These are phyloP conservation scores for Ascochyta rabiei DNA, from an alignment of 2,329 filamentous ascomycete genomes.

Conservation along the genomic window DNA sequence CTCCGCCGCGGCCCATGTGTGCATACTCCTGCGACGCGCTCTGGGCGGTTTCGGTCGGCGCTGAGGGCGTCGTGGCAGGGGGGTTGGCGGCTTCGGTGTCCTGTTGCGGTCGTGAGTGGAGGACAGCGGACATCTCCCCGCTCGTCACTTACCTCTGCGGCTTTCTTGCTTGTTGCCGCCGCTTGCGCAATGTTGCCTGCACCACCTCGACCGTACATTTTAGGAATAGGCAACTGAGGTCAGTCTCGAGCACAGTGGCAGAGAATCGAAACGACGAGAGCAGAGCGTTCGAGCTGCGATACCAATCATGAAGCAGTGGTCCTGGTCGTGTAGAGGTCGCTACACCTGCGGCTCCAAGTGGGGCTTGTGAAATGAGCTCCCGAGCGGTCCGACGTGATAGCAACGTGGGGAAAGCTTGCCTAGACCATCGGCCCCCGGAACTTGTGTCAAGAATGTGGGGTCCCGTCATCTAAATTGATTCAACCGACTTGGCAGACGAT, in stretches of 20 bases:
- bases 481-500: conserved; percentile 31
- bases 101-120: conserved; percentile 17
- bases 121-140: too few relatives aligned
- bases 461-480: conserved; percentile 32
- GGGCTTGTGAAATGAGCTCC: conserved; percentile 10
- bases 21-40: conserved; percentile 48
- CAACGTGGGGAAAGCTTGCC: conserved; percentile 35
- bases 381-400: conserved; percentile 21
- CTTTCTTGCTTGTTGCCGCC: conserved; percentile 39
- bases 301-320: background rate
- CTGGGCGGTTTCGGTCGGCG: conserved; percentile 22
- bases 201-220: conserved; percentile 52
- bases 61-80: conserved; percentile 18
- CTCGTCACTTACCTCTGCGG: conserved; percentile 33
- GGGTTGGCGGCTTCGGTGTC: conserved; percentile 50
- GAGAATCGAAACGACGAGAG: background rate
- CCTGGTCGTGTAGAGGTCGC: background rate
- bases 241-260: background rate
- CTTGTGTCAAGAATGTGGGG: conserved; percentile 27
- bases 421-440: conserved; percentile 12
- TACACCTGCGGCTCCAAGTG: conserved; percentile 22
- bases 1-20: conserved; percentile 53
- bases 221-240: conserved; percentile 11
- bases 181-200: conserved; percentile 53
- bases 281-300: background rate